Evolutionary conservation across 1,284 basidiomycete species (phyloP), one percentile per base, ranked within the genome.

Genomic region (Irpex rosettiformis): DNA sequence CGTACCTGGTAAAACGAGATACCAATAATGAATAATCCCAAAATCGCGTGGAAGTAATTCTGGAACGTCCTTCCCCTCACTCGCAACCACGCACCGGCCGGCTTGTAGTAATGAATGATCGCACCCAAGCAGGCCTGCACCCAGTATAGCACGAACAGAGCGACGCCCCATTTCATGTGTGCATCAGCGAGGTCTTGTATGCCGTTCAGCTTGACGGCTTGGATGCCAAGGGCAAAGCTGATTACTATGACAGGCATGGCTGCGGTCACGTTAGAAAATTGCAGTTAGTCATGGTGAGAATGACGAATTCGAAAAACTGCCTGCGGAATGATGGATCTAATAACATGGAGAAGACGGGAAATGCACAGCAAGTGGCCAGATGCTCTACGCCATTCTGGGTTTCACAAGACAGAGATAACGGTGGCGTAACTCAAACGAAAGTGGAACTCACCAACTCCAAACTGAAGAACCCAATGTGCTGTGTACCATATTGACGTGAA

Each of bases 161-260:
- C 78, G 49, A 85, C 67, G 29, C 89, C 88, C 65, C 79, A 77
- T 72, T 76, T 75, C 82, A 84, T 85, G 71, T 89, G 84, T 7
- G 68, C 62, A 57, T 82, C 77, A 61, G 77, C 65, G 18, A 83
- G 67, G 58, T 82, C 79, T 27, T 61, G 22, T n/a, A 70, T 74
- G 10, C 70, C 71, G 3, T 70, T 68, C 48, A 73, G 67, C 62
- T 70, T 67, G 13, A 84, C 79, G 10, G 81, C 75, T 45, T 68
- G 69, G 37, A 84, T 72, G 7, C 84, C 80, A 22, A 86, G 71
- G 6, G 73, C 75, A 33, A 84, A 64, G 13, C 84, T 86, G 47
- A 72, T 64, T 11, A 85, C 55, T 55, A 87, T 77, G 21, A 78
- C 70, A 45, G 83, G 79, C 45, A 82, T 79, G 1, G 68, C 69